These are phyloP conservation scores for Marasmius sp. DNA, from an alignment of 1,284 basidiomycete species.

Conservation along the genomic window DNA sequence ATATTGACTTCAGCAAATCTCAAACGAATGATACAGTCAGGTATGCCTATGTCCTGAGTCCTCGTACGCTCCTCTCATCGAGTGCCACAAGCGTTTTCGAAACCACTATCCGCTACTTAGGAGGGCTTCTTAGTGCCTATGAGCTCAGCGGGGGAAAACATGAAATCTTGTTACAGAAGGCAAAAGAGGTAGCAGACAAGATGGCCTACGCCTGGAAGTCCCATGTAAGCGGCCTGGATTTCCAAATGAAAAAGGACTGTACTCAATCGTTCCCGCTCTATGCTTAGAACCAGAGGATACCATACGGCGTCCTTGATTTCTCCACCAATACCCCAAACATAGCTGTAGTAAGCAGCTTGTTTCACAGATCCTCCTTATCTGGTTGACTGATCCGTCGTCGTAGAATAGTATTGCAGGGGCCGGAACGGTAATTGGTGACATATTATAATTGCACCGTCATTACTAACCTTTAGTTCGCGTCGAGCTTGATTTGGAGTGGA, in stretches of 20 bases:
- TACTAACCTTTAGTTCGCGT: not conserved
- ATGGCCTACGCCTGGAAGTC: conserved; percentile 59
- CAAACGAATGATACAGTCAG: not conserved
- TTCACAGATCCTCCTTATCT: not conserved
- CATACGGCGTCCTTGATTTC: conserved; percentile 56
- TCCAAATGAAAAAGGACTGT: not conserved
- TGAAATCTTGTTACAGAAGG: conserved; percentile 56
- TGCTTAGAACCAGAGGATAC: conserved; percentile 47
- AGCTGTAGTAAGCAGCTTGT: conserved; percentile 30
- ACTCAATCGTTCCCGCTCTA: not conserved
- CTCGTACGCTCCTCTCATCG: not conserved
- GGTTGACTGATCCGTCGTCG: not conserved
- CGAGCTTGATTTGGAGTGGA: conserved; percentile 41
- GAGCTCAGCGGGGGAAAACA: conserved; percentile 71
- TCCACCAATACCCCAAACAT: conserved; percentile 41
- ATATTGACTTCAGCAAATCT: not conserved
- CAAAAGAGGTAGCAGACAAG: conserved; percentile 72
- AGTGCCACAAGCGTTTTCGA: conserved; percentile 69
- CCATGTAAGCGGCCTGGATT: conserved; percentile 30
- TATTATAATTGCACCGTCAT: not conserved
- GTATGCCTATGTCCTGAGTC: not conserved
- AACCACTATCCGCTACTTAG: conserved; percentile 83
- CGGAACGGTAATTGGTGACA: conserved; percentile 53
- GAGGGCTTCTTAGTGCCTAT: conserved; percentile 74
- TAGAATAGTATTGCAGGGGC: conserved; percentile 67